These are phyloP conservation scores for Chlamydomonas asymmetrica DNA, from an alignment of 139 green algal species.

Conservation along the genomic window DNA sequence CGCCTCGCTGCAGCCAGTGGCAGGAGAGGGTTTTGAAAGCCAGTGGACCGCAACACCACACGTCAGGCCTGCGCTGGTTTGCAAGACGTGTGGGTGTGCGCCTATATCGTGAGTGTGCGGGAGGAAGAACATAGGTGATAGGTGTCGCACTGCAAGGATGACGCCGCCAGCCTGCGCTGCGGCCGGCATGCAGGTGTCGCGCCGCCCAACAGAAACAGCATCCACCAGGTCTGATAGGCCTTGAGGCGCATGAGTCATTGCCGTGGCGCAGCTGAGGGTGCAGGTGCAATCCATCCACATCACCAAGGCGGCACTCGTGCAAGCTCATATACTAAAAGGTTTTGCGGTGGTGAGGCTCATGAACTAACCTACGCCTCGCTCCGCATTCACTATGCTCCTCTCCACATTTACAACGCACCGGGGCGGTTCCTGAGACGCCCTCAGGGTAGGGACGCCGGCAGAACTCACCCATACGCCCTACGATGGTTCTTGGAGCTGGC, in stretches of 20 bases:
- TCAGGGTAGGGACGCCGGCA: background rate
- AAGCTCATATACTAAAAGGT: background rate
- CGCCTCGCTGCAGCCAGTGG: slow-evolving; percentile 52
- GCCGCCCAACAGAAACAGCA: too few species aligned
- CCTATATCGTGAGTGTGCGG: background rate
- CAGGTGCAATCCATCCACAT: background rate
- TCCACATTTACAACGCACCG: background rate
- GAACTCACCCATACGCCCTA: slow-evolving; percentile 25
- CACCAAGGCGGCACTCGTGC: background rate
- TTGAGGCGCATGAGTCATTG: too few species aligned
- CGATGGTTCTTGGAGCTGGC: slow-evolving; percentile 53
- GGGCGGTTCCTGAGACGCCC: background rate
- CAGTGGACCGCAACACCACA: background rate
- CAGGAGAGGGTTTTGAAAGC: background rate
- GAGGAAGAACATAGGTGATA: background rate
- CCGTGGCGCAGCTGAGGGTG: background rate
- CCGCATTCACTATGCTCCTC: background rate
- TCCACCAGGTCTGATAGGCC: too few species aligned
- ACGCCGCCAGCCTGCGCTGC: too few species aligned
- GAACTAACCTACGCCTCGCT: background rate
- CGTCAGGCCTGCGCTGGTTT: background rate
- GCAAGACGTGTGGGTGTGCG: background rate
- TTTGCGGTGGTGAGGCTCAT: background rate
- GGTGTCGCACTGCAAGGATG: too few species aligned
- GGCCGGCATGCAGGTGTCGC: too few species aligned